Evolutionary conservation across 1,284 basidiomycete genomes (phyloP), one percentile per base, ranked within the genome.

Genomic region (Fomitopsis schrenkii): DNA sequence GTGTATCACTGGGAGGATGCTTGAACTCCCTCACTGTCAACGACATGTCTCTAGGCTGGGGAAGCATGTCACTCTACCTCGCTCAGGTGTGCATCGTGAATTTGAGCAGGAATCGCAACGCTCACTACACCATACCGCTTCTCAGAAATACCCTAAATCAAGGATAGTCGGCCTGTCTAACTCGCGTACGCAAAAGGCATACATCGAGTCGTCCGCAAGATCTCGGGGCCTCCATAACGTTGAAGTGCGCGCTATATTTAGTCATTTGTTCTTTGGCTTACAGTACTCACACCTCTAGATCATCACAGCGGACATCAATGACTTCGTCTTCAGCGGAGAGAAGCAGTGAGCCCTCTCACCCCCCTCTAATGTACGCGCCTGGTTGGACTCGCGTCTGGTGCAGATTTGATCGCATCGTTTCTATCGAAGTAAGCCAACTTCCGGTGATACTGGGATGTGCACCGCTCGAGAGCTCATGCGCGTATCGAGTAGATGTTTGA

Each of bases 341-440:
- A 79, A 75, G 63, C 70, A 76, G 86, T 86, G 61, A 69, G 80
- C 74, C 26, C 12, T 36, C 42, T 8, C 30, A 22, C 33, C 14
- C 12, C 57, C 74, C 72, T 56, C 79, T 17, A 36, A 40, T 53
- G 19, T 45, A 12, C 61, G 26, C 12, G 38, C 26, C 28, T 41
- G 40, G 61, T 36, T 59, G 9, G 22, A 55, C 54, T 36, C 42
- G 28, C 60, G 2, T 41, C 26, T 33, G 12, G 17, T 62, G 15
- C 28, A 89, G 87, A 59, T 92, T 93, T 71, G 88, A 91, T 68
- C 82, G 90, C 59, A 87, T 92, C 60, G 68, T 92, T 9, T 88
- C 87, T 17, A 91, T 92, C 62, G 90, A 92, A 73, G 84, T 82
- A 62, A 35, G 63, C 9, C 46, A 6, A 8, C 19, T 40, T 15